A percentile compares a stretch with the other conserved stretches of the same genome.
phyloP scores from a whole-genome alignment of 768 basidiomycete genomes.

The Paxillus rubicundulus region DNA sequence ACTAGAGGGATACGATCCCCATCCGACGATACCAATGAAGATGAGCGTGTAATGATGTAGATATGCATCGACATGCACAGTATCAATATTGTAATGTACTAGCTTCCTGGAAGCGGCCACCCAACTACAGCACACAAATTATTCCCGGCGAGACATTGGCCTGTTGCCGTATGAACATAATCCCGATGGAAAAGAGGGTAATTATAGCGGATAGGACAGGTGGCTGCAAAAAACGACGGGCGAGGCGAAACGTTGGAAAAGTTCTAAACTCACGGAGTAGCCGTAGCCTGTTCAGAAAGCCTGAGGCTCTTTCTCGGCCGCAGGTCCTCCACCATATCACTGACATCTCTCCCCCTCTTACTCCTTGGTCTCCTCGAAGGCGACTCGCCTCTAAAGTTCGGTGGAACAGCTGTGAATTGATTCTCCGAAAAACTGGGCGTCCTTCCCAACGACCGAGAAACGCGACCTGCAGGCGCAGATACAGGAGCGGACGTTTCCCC shows the following conservation, averaged over 20 bases:
- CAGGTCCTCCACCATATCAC: conserved; percentile 10
- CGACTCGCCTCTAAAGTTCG: conserved; percentile 31
- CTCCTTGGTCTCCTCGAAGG: conserved; percentile 29
- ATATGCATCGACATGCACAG: not conserved
- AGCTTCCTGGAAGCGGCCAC: not conserved
- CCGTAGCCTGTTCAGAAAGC: conserved; percentile 1
- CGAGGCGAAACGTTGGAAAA: not conserved
- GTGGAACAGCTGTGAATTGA: conserved; percentile 46
- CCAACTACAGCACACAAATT: not conserved
- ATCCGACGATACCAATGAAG: conserved; percentile 88
- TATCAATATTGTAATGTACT: conserved; percentile 5
- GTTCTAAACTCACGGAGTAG: not conserved
- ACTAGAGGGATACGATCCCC: conserved; percentile 83
- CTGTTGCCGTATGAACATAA: not conserved
- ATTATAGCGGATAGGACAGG: too few relatives aligned
- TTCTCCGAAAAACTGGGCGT: conserved; percentile 38
- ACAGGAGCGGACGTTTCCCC: not conserved
- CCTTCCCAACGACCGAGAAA: conserved; percentile 20
- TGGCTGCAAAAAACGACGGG: not conserved
- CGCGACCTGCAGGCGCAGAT: not conserved
- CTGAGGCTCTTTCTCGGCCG: conserved; percentile 24
- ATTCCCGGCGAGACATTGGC: not conserved
- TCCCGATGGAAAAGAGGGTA: not conserved
- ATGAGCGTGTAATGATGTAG: conserved; percentile 73
- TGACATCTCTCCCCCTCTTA: conserved; percentile 23